Evolutionary conservation across 2,329 filamentous ascomycete genomes (phyloP).

Genomic region (Cephalotrichum gorgonifer): DNA sequence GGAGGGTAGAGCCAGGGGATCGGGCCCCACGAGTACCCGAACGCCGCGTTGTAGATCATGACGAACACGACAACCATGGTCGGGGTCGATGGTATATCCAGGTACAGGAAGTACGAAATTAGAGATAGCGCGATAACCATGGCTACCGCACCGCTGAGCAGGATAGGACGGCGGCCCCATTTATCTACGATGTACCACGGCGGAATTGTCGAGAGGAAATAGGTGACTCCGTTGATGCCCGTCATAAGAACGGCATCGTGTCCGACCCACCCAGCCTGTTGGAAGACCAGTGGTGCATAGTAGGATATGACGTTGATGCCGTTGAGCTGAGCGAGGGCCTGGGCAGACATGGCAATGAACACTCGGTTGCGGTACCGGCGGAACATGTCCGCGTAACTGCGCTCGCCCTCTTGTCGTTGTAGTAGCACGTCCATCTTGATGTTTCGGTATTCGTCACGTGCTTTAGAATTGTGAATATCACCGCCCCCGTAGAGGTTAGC

Average conservation of each 20-base stretch:
- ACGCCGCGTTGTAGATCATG: constrained; percentile 97
- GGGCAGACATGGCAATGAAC: constrained; percentile 97
- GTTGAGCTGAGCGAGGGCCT: constrained; percentile 90
- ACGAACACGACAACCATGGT: constrained; percentile 86
- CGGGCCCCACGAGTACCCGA: constrained; percentile 90
- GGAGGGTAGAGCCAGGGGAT: constrained; percentile 98
- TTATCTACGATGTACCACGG: constrained; percentile 95
- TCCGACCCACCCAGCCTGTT: constrained; percentile 90
- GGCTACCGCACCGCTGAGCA: constrained; percentile 78
- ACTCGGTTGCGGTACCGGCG: constrained; percentile 82
- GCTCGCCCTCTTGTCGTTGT: constrained; percentile 88
- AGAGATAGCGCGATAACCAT: constrained; percentile 82
- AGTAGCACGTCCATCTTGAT: constrained; percentile 98
- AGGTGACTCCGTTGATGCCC: constrained; percentile 84
- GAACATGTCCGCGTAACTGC: constrained; percentile 91
- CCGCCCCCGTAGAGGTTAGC: constrained; percentile 94
- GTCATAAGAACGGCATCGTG: constrained; percentile 93
- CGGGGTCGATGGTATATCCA: constrained; percentile 70
- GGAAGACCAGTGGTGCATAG: constrained; percentile 93
- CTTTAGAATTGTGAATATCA: constrained; percentile 87
- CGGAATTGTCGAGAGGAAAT: constrained; percentile 83
- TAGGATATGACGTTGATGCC: constrained; percentile 99
- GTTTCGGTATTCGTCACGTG: constrained; percentile 90
- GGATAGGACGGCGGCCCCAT: constrained; percentile 80
- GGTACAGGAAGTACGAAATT: constrained; percentile 92